Base-by-base conservation (phyloP, 148 eudicot genomes). In the Amaranthus palmeri region DNA sequence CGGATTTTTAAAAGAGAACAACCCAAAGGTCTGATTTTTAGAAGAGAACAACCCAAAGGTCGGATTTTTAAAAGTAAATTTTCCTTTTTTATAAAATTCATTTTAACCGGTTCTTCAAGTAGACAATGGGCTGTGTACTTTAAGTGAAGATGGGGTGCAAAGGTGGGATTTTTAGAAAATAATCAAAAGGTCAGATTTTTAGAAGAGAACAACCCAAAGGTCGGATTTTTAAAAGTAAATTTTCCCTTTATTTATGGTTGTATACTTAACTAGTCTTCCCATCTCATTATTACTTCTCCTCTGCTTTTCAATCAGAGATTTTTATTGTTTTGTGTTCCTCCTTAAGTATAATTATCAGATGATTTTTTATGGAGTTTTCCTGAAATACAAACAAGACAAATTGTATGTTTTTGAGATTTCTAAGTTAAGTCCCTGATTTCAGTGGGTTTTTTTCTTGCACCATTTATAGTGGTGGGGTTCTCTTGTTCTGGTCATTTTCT, bases 371-470 rank as follows among this genome's bases (percentile, higher is more conserved):
- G 68, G 25, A 54, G 68, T 72, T 41, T 10, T 76, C 17, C 67
- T 78, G 80, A 64, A 73, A 83, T 76, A 76, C 77, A 44, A 80
- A 50, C 61, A 84, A 72, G 81, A 79, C 83, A 77, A 52, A 25
- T 54, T 65, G 73, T 75, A 71, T 78, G 72, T 56, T 73, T 82
- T 62, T 76, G 82, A 73, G 77, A 45, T 0, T 11, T 61, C 36
- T 41, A 40, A 51, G 54, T 41, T 41, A 40, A 51, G 54, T 17
- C 48, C 41, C 61, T 42, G 64, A 14, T 67, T 70, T 76, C 25
- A 59, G 59, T 57, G 13, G 74, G 63, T 54, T 74, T 70, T 72
- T 57, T 18, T 14, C 64, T 81, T 80, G 45, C 65, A 14, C 63
- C 18, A 43, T 73, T 70, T 73, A 40, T 13, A 41, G 45, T 43